Conservation (phyloP, 306 rosid species). For the Quercus cerris region DNA sequence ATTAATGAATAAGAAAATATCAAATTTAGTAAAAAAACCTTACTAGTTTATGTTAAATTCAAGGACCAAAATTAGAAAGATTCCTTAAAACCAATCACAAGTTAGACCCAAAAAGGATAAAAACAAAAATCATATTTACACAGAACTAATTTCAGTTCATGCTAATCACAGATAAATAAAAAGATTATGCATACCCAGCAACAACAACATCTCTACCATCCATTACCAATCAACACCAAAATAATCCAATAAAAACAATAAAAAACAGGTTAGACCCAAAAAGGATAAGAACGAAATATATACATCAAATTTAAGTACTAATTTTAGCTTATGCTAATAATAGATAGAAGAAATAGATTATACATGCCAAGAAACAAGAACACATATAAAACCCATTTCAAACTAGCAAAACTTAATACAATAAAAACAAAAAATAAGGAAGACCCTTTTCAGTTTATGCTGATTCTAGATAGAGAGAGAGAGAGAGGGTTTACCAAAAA, state of each 20-base stretch:
- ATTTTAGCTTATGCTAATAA: no score
- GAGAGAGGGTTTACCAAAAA: background rate
- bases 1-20: background rate
- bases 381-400: background rate
- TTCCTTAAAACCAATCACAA: background rate
- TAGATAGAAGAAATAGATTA: no score
- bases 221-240: no score
- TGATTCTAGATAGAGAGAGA: background rate
- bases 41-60: no score
- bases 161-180: background rate
- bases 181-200: background rate
- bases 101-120: background rate
- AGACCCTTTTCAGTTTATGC: background rate
- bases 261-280: no score
- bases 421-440: slow-evolving; percentile 6
- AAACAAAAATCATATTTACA: background rate
- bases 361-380: no score
- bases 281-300: no score
- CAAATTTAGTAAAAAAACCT: no score
- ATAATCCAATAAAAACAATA: no score
- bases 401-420: slow-evolving; percentile 8
- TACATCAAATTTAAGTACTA: no score
- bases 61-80: background rate
- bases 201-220: no score
- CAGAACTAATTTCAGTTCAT: background rate